These are phyloP conservation scores for Eucalyptus sp. DNA, from an alignment of 345 rosid genomes.

Conservation along the genomic window DNA sequence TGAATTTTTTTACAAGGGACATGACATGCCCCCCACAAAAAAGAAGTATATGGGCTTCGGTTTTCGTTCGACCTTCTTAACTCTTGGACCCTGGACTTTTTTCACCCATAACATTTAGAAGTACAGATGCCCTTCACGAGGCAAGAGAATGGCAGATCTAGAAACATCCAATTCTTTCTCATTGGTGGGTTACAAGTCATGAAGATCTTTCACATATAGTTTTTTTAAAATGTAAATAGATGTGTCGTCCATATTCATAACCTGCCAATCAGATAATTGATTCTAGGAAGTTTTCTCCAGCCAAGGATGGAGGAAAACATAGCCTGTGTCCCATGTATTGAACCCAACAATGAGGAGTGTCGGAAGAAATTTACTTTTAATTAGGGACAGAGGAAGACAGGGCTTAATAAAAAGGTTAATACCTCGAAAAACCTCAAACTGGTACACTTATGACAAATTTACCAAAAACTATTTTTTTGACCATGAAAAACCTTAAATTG, in stretches of 20 bases:
- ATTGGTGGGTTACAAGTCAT: not conserved
- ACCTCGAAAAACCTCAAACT: too few species aligned
- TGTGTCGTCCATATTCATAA: not conserved
- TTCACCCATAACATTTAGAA: not conserved
- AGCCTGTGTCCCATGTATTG: not conserved
- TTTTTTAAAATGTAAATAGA: not conserved
- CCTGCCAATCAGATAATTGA: not conserved
- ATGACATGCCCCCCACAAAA: too few species aligned
- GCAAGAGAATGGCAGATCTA: not conserved
- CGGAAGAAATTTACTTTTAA: not conserved
- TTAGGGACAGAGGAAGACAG: not conserved
- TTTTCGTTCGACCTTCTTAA: not conserved
- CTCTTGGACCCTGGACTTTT: not conserved
- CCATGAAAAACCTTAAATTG: too few species aligned
- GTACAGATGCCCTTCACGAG: not conserved
- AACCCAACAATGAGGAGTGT: not conserved
- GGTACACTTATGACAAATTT: too few species aligned
- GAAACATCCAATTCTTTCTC: not conserved
- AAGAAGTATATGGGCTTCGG: not conserved
- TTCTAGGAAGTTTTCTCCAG: not conserved
- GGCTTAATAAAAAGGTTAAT: not conserved
- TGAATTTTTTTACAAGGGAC: too few species aligned
- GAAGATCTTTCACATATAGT: not conserved
- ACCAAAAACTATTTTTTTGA: too few species aligned
- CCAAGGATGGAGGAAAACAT: not conserved